A percentile compares a stretch with the other conserved stretches of the same genome.
Evolutionary conservation across 768 basidiomycete species (phyloP).

Genomic region (Hericium coralloides): DNA sequence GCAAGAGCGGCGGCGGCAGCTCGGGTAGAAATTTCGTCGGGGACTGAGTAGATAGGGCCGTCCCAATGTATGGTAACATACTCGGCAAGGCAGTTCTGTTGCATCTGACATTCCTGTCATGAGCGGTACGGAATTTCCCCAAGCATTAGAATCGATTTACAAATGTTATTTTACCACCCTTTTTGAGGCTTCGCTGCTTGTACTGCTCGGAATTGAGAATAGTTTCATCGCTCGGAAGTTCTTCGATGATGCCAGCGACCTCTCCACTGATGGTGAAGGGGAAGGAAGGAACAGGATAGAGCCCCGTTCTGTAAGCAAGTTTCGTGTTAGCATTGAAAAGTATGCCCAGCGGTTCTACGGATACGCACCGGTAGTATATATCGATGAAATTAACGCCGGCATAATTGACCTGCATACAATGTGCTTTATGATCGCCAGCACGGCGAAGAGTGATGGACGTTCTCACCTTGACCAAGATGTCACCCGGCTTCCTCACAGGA

Average conservation of each 20-base stretch:
- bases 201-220: constrained; percentile 54
- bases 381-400: constrained; percentile 85
- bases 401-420: constrained; percentile 54
- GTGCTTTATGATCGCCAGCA: background rate
- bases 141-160: constrained; percentile 31
- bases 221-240: constrained; percentile 56
- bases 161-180: constrained; percentile 65
- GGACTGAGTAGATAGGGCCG: constrained; percentile 42
- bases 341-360: background rate
- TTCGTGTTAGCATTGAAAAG: background rate
- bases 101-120: background rate
- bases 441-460: no score
- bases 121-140: background rate
- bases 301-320: constrained; percentile 36
- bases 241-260: constrained; percentile 64
- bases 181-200: constrained; percentile 51
- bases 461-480: constrained; percentile 45
- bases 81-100: constrained; percentile 46
- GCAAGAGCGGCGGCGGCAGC: constrained; percentile 62
- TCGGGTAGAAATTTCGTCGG: constrained; percentile 46
- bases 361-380: constrained; percentile 59
- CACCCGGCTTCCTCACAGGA: constrained; percentile 47
- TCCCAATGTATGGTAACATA: constrained; percentile 63
- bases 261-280: constrained; percentile 77
- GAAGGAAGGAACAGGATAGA: constrained; percentile 50